Conservation (phyloP, 495 filamentous ascomycete species). For the Neurospora sp. region DNA sequence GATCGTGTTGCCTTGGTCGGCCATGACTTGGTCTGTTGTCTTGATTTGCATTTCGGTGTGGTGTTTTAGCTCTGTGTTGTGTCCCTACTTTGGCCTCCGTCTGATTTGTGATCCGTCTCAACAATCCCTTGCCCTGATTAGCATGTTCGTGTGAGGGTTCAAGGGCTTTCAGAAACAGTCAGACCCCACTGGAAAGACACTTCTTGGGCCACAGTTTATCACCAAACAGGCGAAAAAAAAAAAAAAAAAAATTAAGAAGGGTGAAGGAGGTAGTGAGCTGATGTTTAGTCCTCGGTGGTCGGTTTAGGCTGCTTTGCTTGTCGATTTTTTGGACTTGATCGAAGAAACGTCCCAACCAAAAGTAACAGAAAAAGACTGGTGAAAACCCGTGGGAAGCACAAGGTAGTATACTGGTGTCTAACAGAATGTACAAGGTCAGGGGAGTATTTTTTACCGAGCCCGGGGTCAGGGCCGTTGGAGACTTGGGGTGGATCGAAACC, state of each 20-base stretch:
- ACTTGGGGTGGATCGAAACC: neutral
- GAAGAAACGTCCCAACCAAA: neutral
- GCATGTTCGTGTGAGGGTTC: neutral
- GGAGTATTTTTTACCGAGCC: conserved; percentile 8
- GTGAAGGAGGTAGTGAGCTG: neutral
- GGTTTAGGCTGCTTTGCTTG: neutral
- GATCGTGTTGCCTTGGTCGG: neutral
- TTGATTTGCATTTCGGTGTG: neutral
- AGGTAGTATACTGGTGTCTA: neutral
- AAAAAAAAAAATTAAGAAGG: neutral
- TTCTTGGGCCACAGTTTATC: neutral
- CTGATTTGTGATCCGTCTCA: neutral
- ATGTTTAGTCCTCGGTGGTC: neutral
- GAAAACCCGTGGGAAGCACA: neutral
- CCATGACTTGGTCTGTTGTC: neutral
- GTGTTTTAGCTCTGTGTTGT: neutral
- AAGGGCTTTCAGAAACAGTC: neutral
- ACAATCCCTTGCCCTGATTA: neutral
- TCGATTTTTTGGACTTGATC: neutral
- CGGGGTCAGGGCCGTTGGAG: conserved; percentile 13
- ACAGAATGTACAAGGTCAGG: conserved; percentile 2
- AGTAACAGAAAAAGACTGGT: neutral
- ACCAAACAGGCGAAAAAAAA: neutral
- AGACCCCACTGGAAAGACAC: neutral
- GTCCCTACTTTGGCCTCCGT: neutral